Conservation (phyloP, 2,329 filamentous ascomycete species). For the Fusarium coffeatum region DNA sequence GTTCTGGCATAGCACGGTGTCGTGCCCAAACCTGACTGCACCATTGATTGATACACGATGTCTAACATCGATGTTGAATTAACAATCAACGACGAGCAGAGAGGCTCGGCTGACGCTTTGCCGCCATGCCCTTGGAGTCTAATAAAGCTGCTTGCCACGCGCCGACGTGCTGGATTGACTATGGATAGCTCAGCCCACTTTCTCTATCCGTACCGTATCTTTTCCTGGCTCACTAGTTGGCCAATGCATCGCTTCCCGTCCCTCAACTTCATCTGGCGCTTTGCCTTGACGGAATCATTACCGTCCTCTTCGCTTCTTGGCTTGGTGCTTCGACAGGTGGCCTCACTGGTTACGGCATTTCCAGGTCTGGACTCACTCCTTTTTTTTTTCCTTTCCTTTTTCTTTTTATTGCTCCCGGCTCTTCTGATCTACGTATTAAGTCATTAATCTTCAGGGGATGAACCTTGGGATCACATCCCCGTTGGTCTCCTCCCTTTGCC, state of each 20-base stretch:
- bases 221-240: conserved; percentile 34
- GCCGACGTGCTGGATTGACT: conserved; percentile 19
- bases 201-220: conserved; percentile 20
- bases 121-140: conserved; percentile 9
- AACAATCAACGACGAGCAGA: conserved; percentile 4
- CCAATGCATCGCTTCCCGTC: conserved; percentile 34
- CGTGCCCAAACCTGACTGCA: neutral
- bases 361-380: neutral
- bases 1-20: conserved; percentile 8
- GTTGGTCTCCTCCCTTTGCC: neutral
- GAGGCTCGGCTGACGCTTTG: conserved; percentile 37
- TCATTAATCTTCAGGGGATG: neutral
- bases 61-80: conserved; percentile 10
- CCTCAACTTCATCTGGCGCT: conserved; percentile 26
- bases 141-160: conserved; percentile 41
- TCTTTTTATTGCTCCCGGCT: conserved; percentile 8
- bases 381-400: neutral
- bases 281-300: conserved; percentile 8
- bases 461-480: conserved; percentile 1
- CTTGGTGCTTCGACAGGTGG: conserved; percentile 15
- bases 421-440: neutral
- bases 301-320: conserved; percentile 15
- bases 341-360: conserved; percentile 10
- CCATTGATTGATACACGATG: conserved; percentile 23
- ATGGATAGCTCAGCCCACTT: conserved; percentile 37